A percentile compares a stretch with the other conserved stretches of the same genome.
phyloP scores from a whole-genome alignment of 2,329 filamentous ascomycete species.

The Fusarium sarcochroum region DNA sequence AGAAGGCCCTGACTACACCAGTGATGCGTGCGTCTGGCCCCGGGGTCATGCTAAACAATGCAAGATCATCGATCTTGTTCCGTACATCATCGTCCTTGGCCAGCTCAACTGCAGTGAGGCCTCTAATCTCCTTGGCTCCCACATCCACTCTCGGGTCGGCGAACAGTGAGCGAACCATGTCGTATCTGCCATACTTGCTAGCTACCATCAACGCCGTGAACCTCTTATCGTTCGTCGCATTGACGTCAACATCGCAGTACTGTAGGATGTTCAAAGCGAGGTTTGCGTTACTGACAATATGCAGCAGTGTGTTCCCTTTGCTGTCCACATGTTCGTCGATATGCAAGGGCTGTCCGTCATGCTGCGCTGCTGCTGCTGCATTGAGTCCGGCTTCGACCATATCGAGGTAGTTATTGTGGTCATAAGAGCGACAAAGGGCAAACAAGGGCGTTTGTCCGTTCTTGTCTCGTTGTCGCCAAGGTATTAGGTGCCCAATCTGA shows the following conservation, averaged over 20 bases:
- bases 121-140: conserved; percentile 85
- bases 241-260: conserved; percentile 93
- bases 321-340: conserved; percentile 92
- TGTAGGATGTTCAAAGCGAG: conserved; percentile 82
- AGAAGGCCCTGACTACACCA: conserved; percentile 93
- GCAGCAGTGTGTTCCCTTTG: conserved; percentile 95
- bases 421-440: conserved; percentile 94
- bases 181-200: conserved; percentile 96
- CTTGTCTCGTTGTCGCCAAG: conserved; percentile 92
- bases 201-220: conserved; percentile 98
- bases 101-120: conserved; percentile 93
- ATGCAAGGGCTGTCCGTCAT: conserved; percentile 84
- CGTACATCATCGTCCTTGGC: conserved; percentile 98
- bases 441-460: conserved; percentile 99
- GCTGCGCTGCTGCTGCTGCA: conserved; percentile 80
- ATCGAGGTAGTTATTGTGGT: conserved; percentile 85
- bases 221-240: conserved; percentile 92
- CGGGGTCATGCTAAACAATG: conserved; percentile 81
- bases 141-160: conserved; percentile 89
- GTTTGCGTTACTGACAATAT: conserved; percentile 90
- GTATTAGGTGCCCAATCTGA: conserved; percentile 81
- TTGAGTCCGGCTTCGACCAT: conserved; percentile 90
- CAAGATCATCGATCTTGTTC: conserved; percentile 95
- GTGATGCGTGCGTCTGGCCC: conserved; percentile 86
- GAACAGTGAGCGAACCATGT: conserved; percentile 91